Conservation (phyloP, 1,284 basidiomycete species). For the Ustilago hordei region DNA sequence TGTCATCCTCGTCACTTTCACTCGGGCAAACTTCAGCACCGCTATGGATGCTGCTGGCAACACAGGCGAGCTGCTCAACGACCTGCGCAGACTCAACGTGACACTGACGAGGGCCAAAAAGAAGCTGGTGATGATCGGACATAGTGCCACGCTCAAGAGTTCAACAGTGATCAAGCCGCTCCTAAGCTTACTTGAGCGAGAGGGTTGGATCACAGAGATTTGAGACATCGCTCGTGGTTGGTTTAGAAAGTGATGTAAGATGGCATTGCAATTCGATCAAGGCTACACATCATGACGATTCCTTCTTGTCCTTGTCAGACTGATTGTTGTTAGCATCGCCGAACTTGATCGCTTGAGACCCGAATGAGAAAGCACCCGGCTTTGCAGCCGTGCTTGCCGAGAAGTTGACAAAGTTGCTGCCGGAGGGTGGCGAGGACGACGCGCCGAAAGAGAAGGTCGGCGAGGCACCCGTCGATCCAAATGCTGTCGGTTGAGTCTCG, state of each 20-base stretch:
- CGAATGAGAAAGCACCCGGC: slow-evolving; percentile 42
- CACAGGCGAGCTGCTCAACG: slow-evolving; percentile 60
- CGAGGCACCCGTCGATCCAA: slow-evolving; percentile 15
- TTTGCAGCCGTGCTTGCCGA: slow-evolving; percentile 27
- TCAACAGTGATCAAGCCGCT: slow-evolving; percentile 16
- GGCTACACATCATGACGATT: neutral
- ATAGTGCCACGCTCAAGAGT: slow-evolving; percentile 36
- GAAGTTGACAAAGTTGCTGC: slow-evolving; percentile 36
- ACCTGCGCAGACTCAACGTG: slow-evolving; percentile 61
- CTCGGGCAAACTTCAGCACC: slow-evolving; percentile 46
- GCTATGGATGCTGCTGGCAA: neutral
- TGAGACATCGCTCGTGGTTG: slow-evolving; percentile 1
- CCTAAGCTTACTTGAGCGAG: neutral
- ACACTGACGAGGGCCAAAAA: slow-evolving; percentile 71
- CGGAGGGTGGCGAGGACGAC: slow-evolving; percentile 8
- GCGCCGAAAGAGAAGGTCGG: slow-evolving; percentile 30
- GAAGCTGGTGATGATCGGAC: slow-evolving; percentile 71
- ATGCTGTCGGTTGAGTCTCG: slow-evolving; percentile 7
- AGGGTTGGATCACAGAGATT: slow-evolving; percentile 12
- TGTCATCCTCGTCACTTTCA: slow-evolving; percentile 63
- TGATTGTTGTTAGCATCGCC: slow-evolving; percentile 19
- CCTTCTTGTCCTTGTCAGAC: slow-evolving; percentile 1
- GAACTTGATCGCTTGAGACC: slow-evolving; percentile 34
- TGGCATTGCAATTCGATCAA: neutral
- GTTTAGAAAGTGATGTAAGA: neutral